Conservation (phyloP, 192 early-diverging fungal species). For the Coemansia sp. region DNA sequence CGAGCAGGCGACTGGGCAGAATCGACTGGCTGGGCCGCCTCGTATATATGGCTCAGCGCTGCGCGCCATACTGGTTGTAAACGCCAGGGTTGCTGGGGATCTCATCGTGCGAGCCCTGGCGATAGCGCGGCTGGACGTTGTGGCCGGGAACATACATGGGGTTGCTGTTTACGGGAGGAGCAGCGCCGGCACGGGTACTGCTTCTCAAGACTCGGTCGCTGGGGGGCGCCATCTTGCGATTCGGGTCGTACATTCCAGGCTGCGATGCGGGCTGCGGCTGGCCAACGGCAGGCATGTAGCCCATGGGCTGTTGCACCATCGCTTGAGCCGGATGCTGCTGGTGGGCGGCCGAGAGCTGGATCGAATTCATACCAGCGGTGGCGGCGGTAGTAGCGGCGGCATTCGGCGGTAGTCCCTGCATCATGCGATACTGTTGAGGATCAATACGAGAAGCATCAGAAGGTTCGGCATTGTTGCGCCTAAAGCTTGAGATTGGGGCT, state of each 20-base stretch:
- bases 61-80: slow-evolving; percentile 31
- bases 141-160: slow-evolving; percentile 20
- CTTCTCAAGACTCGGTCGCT: slow-evolving; percentile 54
- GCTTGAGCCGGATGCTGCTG: slow-evolving; percentile 38
- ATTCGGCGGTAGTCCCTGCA: slow-evolving; percentile 47
- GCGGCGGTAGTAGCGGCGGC: slow-evolving; percentile 16
- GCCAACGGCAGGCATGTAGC: slow-evolving; percentile 39
- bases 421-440: slow-evolving; percentile 50
- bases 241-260: slow-evolving; percentile 41
- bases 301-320: slow-evolving; percentile 34
- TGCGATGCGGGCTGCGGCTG: slow-evolving; percentile 30
- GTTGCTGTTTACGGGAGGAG: slow-evolving; percentile 18
- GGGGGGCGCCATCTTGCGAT: slow-evolving; percentile 34
- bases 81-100: slow-evolving; percentile 24
- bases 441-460: slow-evolving; percentile 34
- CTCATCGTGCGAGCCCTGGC: slow-evolving; percentile 45
- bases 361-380: slow-evolving; percentile 33
- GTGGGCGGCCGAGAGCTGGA: slow-evolving; percentile 34
- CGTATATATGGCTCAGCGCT: slow-evolving; percentile 17
- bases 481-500: slow-evolving; percentile 47
- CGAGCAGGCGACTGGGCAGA: background rate
- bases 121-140: slow-evolving; percentile 39
- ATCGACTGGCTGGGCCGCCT: background rate
- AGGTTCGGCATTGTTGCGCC: slow-evolving; percentile 45
- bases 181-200: slow-evolving; percentile 34